Base-by-base conservation (phyloP, 257 asterid species). In the Nicotiana paniculata region DNA sequence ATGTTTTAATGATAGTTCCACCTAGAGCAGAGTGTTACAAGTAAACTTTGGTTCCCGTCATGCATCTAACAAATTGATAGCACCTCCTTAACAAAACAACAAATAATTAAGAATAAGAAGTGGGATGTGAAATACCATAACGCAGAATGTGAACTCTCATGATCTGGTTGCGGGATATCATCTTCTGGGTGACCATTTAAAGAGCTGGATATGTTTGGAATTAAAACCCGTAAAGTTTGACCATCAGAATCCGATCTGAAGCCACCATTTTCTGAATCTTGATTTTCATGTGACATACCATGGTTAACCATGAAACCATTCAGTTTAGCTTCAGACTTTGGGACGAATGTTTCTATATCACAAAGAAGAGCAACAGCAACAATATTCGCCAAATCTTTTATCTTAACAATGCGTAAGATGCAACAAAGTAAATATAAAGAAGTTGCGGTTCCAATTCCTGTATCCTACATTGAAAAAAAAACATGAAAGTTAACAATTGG, bases 341-440 rank as follows among this genome's bases (percentile, higher is more conserved):
- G 91, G 82, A 85, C 61, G 80, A 89, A 86, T 80, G 87, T 82
- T 85, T 88, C 92, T 65, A 89, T 86, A 77, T 85, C 86, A 89
- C 95, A 96, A 28, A 96, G 89, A 86, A 96, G 93, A 81, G 97
- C 92, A 84, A 95, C 94, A 83, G 97, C 98, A 86, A 94, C 90
- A 85, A 84, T 93, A 89, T 91, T 93, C 65, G 98, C 97, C 88
- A 96, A 92, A 89, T 96, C 98, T 90, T 96, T 96, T 90, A 96
- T 96, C 89, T 96, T 96, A 86, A 96, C 90, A 74, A 96, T 94
- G 90, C 93, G 99, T 90, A 96, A 88, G 86, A 96, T 93, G 93
- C 98, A 94, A 89, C 98, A 94, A 85, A 96, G 97, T 82, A 96
- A 89, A 92, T 96, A 94, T 79, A 91, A 90, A 79, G 98, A 91